These are phyloP conservation scores for Gentiana dahurica DNA, from an alignment of 257 asterid species.

Conservation along the genomic window DNA sequence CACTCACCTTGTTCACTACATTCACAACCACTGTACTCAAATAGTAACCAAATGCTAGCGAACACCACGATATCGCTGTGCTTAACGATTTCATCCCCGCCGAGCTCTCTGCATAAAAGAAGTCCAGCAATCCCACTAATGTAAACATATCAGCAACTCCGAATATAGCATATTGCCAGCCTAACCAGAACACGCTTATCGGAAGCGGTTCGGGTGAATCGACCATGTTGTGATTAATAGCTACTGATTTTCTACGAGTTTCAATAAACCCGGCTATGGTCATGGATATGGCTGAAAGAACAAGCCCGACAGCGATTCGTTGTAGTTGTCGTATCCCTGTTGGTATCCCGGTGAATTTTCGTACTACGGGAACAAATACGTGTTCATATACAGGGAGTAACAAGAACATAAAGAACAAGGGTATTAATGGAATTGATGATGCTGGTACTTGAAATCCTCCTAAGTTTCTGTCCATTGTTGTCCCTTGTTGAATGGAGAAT, in stretches of 20 bases:
- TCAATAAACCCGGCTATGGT: conserved; percentile 46
- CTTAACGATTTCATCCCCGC: conserved; percentile 54
- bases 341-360: conserved; percentile 52
- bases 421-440: conserved; percentile 60
- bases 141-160: conserved; percentile 74
- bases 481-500: conserved; percentile 69
- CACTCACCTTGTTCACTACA: conserved; percentile 50
- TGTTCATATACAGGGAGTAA: conserved; percentile 51
- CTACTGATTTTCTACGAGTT: conserved; percentile 39
- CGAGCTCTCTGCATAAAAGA: conserved; percentile 69
- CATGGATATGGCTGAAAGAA: conserved; percentile 57
- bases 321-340: conserved; percentile 73
- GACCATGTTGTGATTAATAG: conserved; percentile 34
- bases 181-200: conserved; percentile 66
- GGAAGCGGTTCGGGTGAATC: conserved; percentile 45
- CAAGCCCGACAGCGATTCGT: conserved; percentile 53
- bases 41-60: conserved; percentile 54
- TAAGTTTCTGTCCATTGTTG: conserved; percentile 46
- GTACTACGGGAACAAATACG: conserved; percentile 38
- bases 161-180: conserved; percentile 45
- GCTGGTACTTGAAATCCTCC: conserved; percentile 51
- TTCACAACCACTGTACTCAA: conserved; percentile 57
- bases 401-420: conserved; percentile 39
- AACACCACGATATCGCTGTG: conserved; percentile 63
- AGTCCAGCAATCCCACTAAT: conserved; percentile 49